phyloP scores from a whole-genome alignment of 768 basidiomycete genomes.

The Xerocomellus amylosporus region DNA sequence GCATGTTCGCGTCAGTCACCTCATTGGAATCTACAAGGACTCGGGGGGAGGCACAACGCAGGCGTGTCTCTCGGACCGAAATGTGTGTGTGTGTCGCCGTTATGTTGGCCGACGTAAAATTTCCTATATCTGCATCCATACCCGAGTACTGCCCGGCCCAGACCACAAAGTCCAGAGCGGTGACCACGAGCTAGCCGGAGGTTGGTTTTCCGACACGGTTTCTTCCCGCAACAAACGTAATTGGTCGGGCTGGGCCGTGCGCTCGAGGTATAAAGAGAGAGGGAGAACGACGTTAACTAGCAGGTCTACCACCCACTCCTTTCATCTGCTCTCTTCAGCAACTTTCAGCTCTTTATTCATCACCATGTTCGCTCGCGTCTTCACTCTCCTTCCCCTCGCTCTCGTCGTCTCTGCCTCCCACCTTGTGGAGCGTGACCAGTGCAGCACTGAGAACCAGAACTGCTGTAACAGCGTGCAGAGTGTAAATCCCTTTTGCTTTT shows the following conservation, averaged over 20 bases:
- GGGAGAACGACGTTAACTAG: not conserved
- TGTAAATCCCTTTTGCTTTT: not conserved
- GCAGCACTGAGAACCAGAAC: not conserved
- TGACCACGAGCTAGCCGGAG: too few species aligned
- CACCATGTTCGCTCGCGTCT: constrained; percentile 19
- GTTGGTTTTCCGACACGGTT: constrained; percentile 3
- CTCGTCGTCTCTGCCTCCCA: constrained; percentile 6
- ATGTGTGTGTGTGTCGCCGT: too few species aligned
- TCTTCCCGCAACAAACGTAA: constrained; percentile 1
- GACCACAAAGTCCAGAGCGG: not conserved
- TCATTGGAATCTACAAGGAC: too few species aligned
- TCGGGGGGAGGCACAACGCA: too few species aligned
- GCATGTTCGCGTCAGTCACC: too few species aligned
- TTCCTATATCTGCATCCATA: not conserved
- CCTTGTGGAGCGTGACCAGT: constrained; percentile 4
- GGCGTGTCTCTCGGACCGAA: too few species aligned
- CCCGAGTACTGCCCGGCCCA: not conserved
- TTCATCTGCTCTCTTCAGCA: not conserved
- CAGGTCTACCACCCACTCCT: not conserved
- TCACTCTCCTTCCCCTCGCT: constrained; percentile 18
- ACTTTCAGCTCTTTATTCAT: not conserved
- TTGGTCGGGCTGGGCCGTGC: not conserved
- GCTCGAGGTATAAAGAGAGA: constrained; percentile 13
- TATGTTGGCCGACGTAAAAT: constrained; percentile 1
- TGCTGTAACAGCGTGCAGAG: constrained; percentile 15